Percentiles rank a stretch among this genome's conserved stretches.
phyloP scores from a whole-genome alignment of 768 basidiomycete species.

The Termitomyces titanicus region DNA sequence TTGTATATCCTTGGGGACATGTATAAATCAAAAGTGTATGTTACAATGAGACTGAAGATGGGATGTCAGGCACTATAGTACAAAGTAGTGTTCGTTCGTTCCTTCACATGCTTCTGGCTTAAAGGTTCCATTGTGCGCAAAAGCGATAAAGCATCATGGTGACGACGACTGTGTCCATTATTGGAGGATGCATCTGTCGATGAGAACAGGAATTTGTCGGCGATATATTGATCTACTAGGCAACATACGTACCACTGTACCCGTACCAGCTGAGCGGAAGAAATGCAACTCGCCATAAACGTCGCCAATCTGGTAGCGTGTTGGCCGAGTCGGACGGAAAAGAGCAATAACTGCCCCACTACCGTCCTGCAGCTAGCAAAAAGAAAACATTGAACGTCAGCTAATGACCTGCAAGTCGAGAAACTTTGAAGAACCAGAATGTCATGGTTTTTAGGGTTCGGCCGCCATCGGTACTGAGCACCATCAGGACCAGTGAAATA shows the following conservation, averaged over 20 bases:
- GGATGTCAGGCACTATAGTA: conserved; percentile 1
- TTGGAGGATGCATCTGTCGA: conserved; percentile 75
- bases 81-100: background rate
- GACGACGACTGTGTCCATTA: conserved; percentile 86
- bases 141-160: conserved; percentile 86
- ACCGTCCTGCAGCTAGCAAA: conserved; percentile 64
- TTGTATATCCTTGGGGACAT: background rate
- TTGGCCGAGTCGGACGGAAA: conserved; percentile 73
- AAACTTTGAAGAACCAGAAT: conserved; percentile 41
- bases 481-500: conserved; percentile 84
- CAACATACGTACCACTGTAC: conserved; percentile 65
- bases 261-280: conserved; percentile 71
- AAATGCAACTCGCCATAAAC: conserved; percentile 86
- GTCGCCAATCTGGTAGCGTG: conserved; percentile 82
- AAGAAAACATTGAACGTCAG: conserved; percentile 9
- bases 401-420: conserved; percentile 14
- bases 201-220: conserved; percentile 23
- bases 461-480: conserved; percentile 75
- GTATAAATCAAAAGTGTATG: conserved; percentile 15
- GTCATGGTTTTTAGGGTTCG: conserved; percentile 54
- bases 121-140: conserved; percentile 53
- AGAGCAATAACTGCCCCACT: conserved; percentile 70
- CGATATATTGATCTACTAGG: conserved; percentile 9
- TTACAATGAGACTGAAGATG: conserved; percentile 10
- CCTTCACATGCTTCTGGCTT: conserved; percentile 13